These are phyloP conservation scores for Coix lacrymajobi DNA, from an alignment of 176 grass and related monocot species.

Conservation along the genomic window DNA sequence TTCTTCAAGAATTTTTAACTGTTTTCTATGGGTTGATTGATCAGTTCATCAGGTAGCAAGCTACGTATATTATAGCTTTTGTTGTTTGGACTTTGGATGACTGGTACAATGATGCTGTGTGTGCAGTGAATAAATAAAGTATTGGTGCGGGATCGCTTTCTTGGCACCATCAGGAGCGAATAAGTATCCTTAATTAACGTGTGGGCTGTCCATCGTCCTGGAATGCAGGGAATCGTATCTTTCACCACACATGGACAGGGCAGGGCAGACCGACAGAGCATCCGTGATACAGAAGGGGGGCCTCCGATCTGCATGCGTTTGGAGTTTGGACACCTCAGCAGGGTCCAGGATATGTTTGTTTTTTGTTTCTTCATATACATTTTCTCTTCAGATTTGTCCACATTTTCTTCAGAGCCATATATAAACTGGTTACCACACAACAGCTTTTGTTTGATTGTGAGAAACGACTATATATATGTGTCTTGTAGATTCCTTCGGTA, in stretches of 20 bases:
- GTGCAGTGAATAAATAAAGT: neutral
- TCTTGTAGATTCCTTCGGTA: neutral
- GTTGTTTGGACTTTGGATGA: neutral
- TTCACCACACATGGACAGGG: slow-evolving; percentile 15
- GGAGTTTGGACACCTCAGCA: neutral
- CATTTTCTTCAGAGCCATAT: neutral
- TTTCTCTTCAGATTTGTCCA: neutral
- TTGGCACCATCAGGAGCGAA: neutral
- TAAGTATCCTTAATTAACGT: slow-evolving; percentile 3
- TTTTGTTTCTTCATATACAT: neutral
- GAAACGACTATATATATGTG: neutral
- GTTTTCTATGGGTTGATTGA: neutral
- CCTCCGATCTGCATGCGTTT: neutral
- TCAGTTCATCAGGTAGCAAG: neutral
- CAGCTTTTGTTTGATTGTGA: neutral
- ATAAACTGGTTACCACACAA: neutral
- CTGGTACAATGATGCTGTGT: neutral
- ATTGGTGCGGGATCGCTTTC: neutral
- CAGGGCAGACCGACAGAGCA: neutral
- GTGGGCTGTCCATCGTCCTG: neutral
- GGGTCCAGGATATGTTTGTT: neutral
- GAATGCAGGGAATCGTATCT: slow-evolving; percentile 18
- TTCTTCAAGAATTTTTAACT: neutral
- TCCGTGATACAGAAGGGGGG: neutral
- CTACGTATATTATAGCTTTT: neutral